phyloP scores from a whole-genome alignment of 176 grass and related monocot species.

The Puya raimondii region DNA sequence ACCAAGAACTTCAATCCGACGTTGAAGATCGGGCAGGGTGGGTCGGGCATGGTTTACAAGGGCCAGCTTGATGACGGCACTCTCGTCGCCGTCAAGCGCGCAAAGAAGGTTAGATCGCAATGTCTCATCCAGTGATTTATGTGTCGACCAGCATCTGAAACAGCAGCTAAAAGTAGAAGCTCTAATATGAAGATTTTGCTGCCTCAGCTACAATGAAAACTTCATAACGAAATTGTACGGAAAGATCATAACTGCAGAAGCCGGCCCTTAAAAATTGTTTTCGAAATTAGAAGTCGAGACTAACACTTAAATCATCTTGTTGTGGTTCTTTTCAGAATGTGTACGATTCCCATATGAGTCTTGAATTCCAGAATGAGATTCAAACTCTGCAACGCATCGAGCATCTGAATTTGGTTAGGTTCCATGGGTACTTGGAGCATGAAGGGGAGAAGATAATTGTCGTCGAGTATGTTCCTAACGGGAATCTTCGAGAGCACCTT shows the following conservation, averaged over 20 bases:
- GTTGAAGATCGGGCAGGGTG: conserved; percentile 70
- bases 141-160: too few relatives aligned
- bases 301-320: not conserved
- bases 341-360: conserved; percentile 44
- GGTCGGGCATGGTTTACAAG: conserved; percentile 71
- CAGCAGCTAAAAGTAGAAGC: too few relatives aligned
- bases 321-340: conserved; percentile 34
- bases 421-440: conserved; percentile 69
- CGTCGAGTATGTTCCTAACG: conserved; percentile 80
- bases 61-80: conserved; percentile 59
- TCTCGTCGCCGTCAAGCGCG: conserved; percentile 61
- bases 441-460: conserved; percentile 76
- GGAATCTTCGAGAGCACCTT: conserved; percentile 91
- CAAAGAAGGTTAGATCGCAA: conserved; percentile 51
- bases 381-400: conserved; percentile 61
- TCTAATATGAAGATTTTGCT: too few relatives aligned
- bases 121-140: not conserved
- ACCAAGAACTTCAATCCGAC: conserved; percentile 76
- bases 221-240: too few relatives aligned
- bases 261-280: not conserved
- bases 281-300: not conserved
- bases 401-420: conserved; percentile 84
- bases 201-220: too few relatives aligned
- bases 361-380: conserved; percentile 83
- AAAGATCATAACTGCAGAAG: too few relatives aligned